A percentile compares a stretch with the other conserved stretches of the same genome.
phyloP scores from a whole-genome alignment of 2,329 filamentous ascomycete genomes.

The Leptographium procerum region DNA sequence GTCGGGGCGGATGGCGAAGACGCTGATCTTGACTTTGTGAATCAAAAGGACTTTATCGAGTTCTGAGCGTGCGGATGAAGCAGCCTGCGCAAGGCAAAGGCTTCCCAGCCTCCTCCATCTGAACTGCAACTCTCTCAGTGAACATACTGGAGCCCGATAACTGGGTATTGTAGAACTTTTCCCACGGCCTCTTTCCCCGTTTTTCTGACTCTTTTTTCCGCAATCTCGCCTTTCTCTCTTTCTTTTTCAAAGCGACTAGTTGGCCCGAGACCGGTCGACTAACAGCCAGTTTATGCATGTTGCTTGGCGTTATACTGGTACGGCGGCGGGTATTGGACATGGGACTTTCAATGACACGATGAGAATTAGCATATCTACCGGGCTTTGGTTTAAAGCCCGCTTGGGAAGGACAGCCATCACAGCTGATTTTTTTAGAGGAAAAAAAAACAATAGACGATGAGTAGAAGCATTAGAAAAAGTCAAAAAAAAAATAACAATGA shows the following conservation, averaged over 20 bases:
- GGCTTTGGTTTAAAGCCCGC: background rate
- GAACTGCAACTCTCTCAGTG: background rate
- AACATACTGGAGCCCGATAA: background rate
- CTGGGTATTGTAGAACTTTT: constrained; percentile 2
- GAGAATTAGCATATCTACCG: background rate
- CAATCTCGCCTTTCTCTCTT: background rate
- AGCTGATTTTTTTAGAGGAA: background rate
- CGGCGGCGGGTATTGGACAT: background rate
- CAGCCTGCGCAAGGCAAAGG: background rate
- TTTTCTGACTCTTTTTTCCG: background rate
- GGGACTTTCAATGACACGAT: background rate
- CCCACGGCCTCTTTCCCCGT: background rate
- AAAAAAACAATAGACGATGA: background rate
- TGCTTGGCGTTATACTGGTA: background rate
- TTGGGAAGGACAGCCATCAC: background rate
- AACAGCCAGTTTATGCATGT: background rate
- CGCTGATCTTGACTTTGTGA: constrained; percentile 40
- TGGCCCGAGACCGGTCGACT: background rate
- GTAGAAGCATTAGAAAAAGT: background rate
- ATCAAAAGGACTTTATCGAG: constrained; percentile 49
- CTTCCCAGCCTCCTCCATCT: background rate
- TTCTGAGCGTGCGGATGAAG: constrained; percentile 21
- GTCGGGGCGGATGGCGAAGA: constrained; percentile 42
- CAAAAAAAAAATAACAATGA: background rate
- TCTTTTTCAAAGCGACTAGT: background rate